phyloP scores from a whole-genome alignment of 441 rosid species.

The Mallotus repandus region DNA sequence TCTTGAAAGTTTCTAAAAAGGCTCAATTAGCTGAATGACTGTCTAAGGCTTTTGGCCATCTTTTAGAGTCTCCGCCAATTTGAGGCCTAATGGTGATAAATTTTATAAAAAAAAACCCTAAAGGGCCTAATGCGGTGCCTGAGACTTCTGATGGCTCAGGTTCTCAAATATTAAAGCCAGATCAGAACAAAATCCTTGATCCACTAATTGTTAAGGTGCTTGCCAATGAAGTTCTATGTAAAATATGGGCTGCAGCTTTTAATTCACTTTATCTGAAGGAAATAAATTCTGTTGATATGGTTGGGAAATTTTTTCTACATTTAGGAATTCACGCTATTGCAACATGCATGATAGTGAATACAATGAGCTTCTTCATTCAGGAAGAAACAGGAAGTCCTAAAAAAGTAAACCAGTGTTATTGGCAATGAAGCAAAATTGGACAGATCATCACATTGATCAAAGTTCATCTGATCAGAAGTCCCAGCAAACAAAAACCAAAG shows the following conservation, averaged over 20 bases:
- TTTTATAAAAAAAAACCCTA: conserved; percentile 22
- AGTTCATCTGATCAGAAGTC: conserved; percentile 16
- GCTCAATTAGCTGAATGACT: conserved; percentile 32
- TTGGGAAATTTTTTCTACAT: conserved; percentile 53
- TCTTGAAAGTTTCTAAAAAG: conserved; percentile 31
- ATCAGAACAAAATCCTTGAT: conserved; percentile 28
- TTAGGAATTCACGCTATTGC: conserved; percentile 54
- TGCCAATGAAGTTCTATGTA: conserved; percentile 43
- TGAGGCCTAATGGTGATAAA: conserved; percentile 14
- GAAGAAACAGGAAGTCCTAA: conserved; percentile 39
- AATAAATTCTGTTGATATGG: conserved; percentile 39
- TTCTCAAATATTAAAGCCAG: conserved; percentile 30
- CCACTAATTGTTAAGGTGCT: conserved; percentile 43
- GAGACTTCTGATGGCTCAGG: conserved; percentile 28
- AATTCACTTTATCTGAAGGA: conserved; percentile 40
- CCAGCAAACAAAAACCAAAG: conserved; percentile 1
- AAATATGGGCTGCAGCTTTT: conserved; percentile 52
- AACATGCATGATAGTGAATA: conserved; percentile 39
- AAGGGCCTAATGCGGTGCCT: conserved; percentile 27
- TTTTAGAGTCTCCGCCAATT: conserved; percentile 8
- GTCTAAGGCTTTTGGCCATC: conserved; percentile 30
- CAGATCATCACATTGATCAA: no score
- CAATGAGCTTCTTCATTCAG: conserved; percentile 29
- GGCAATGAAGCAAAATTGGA: conserved; percentile 25
- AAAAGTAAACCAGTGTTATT: conserved; percentile 22